A percentile compares a stretch with the other conserved stretches of the same genome.
These are phyloP conservation scores for Lathyrus oleraceus DNA, from an alignment of 306 rosid species.

Conservation along the genomic window DNA sequence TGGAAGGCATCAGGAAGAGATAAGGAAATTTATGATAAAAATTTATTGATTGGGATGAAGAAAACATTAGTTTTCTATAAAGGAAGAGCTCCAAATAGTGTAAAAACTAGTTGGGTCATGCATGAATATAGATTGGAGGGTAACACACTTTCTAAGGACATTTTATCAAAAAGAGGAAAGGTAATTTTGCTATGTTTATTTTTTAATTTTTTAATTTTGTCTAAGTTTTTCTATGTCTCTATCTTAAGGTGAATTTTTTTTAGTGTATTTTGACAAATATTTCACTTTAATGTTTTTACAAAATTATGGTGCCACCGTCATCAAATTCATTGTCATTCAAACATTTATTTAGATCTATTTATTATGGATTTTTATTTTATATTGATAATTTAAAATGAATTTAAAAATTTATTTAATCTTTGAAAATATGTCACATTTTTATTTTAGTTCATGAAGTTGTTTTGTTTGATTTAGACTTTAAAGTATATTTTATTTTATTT, in stretches of 20 bases:
- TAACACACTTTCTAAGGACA: conserved; percentile 21
- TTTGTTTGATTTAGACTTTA: too few species aligned
- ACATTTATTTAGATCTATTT: too few species aligned
- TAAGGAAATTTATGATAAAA: conserved; percentile 52
- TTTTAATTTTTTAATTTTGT: neutral
- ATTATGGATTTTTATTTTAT: too few species aligned
- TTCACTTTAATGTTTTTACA: too few species aligned
- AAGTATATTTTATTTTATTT: too few species aligned
- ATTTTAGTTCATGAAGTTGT: too few species aligned
- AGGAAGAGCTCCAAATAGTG: conserved; percentile 81
- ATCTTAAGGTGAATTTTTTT: neutral
- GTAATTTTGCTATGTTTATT: conserved; percentile 31
- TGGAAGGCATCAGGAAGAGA: conserved; percentile 98
- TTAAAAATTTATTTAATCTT: too few species aligned
- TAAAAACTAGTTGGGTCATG: conserved; percentile 77
- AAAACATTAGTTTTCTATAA: conserved; percentile 81
- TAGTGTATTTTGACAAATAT: neutral
- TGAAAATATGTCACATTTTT: too few species aligned
- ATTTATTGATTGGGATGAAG: conserved; percentile 69
- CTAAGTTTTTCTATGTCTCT: neutral
- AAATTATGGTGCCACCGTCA: too few species aligned
- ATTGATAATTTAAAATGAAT: too few species aligned
- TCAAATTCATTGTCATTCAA: too few species aligned
- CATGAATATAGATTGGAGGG: conserved; percentile 81
- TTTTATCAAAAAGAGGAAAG: conserved; percentile 43